Conservation (phyloP, 2,329 filamentous ascomycete genomes). For the Aspergillus sp. region DNA sequence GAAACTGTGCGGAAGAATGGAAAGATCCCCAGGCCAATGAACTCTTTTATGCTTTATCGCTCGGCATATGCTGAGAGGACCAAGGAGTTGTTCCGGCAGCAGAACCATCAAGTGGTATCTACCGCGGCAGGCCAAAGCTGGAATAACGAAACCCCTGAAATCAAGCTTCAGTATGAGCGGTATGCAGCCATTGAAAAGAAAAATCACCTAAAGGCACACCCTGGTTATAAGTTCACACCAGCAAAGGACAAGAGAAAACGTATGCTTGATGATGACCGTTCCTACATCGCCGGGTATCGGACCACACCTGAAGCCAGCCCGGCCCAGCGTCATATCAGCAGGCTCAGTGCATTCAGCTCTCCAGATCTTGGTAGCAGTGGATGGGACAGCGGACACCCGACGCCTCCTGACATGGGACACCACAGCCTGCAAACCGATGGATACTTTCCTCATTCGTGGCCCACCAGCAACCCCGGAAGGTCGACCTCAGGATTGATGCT, state of each 20-base stretch:
- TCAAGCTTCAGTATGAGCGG: constrained; percentile 74
- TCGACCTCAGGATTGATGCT: constrained; percentile 49
- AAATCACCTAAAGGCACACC: constrained; percentile 83
- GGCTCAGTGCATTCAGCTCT: constrained; percentile 26
- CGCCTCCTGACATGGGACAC: constrained; percentile 33
- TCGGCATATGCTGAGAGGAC: constrained; percentile 87
- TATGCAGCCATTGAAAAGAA: constrained; percentile 77
- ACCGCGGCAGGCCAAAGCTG: constrained; percentile 84
- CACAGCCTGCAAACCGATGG: constrained; percentile 18
- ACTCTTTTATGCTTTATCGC: constrained; percentile 96
- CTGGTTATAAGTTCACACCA: constrained; percentile 91
- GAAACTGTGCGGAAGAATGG: constrained; percentile 72
- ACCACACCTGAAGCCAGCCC: constrained; percentile 21
- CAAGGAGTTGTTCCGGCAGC: constrained; percentile 76
- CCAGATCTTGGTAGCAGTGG: constrained; percentile 28
- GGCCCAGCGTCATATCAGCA: constrained; percentile 21
- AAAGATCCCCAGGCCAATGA: constrained; percentile 90
- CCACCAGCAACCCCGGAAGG: constrained; percentile 52
- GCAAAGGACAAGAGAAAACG: constrained; percentile 58
- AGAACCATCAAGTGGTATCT: constrained; percentile 93
- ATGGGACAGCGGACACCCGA: constrained; percentile 34
- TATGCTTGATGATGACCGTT: constrained; percentile 43
- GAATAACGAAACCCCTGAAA: constrained; percentile 71
- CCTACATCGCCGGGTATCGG: constrained; percentile 16
- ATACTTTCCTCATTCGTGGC: constrained; percentile 52